These are phyloP conservation scores for Cyberlindnera sargentensis DNA, from an alignment of 805 yeast species.

Conservation along the genomic window DNA sequence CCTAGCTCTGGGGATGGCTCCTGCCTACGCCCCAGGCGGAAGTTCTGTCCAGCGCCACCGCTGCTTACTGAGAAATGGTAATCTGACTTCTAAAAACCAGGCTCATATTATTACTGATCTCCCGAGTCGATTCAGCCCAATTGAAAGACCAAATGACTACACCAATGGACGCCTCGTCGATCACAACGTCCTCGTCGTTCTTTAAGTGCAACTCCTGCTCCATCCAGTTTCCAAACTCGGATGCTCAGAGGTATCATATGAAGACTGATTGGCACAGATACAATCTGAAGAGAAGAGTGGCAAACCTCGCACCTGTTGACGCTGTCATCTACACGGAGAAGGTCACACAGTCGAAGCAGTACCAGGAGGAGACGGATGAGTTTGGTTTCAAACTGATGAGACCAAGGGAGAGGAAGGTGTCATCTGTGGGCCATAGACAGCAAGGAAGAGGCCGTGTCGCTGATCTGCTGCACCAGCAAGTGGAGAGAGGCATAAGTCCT, in stretches of 20 bases:
- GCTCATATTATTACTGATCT: too few species aligned
- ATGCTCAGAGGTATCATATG: conserved; percentile 88
- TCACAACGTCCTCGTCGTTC: conserved; percentile 15
- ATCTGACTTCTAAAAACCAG: background rate
- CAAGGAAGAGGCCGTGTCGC: conserved; percentile 23
- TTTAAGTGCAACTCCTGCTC: conserved; percentile 89
- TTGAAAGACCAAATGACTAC: background rate
- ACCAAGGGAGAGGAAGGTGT: conserved; percentile 11
- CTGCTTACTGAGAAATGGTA: background rate
- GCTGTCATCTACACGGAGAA: conserved; percentile 42
- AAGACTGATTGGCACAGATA: conserved; percentile 98
- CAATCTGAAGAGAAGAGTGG: conserved; percentile 89
- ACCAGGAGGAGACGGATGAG: conserved; percentile 31
- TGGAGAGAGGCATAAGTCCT: conserved; percentile 39
- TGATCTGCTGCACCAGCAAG: conserved; percentile 4
- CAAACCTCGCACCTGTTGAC: conserved; percentile 66
- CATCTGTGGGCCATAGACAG: conserved; percentile 8
- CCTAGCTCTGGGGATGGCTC: background rate
- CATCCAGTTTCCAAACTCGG: conserved; percentile 74
- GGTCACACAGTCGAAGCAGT: conserved; percentile 27
- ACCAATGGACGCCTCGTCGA: conserved; percentile 1
- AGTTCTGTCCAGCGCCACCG: too few species aligned
- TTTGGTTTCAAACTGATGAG: conserved; percentile 31
- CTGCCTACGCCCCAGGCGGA: too few species aligned
- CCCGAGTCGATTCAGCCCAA: too few species aligned